A percentile compares a stretch with the other conserved stretches of the same genome.
phyloP scores from a whole-genome alignment of 306 rosid genomes.

The Nissolia schottii region DNA sequence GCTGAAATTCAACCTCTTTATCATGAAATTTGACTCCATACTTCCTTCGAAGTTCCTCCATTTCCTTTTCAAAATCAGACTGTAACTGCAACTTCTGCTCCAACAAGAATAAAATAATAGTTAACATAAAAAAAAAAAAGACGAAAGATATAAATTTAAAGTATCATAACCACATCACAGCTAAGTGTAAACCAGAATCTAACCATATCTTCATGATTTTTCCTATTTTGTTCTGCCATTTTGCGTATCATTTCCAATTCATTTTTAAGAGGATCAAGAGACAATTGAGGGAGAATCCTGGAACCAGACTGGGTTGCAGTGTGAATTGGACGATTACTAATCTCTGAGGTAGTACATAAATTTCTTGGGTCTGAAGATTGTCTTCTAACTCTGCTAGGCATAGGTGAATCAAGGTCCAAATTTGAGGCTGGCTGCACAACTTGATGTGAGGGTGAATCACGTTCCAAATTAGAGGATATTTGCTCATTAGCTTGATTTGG shows the following conservation, averaged over 20 bases:
- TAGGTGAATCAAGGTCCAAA: slow-evolving; percentile 13
- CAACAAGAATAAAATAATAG: slow-evolving; percentile 12
- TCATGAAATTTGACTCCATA: slow-evolving; percentile 48
- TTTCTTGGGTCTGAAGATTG: slow-evolving; percentile 34
- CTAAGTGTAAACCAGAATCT: slow-evolving; percentile 24
- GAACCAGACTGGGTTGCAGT: slow-evolving; percentile 31
- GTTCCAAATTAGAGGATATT: slow-evolving; percentile 14
- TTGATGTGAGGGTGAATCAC: slow-evolving; percentile 14
- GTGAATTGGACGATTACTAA: slow-evolving; percentile 41
- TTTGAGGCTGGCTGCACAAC: slow-evolving; percentile 23
- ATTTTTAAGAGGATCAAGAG: slow-evolving; percentile 52
- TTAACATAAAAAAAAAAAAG: neutral
- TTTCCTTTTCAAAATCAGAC: slow-evolving; percentile 55
- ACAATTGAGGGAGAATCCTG: slow-evolving; percentile 10
- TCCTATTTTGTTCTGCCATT: slow-evolving; percentile 32
- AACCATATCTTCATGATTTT: slow-evolving; percentile 49
- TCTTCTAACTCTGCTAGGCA: slow-evolving; percentile 19
- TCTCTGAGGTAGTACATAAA: slow-evolving; percentile 27
- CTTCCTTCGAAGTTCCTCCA: slow-evolving; percentile 54
- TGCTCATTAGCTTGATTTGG: slow-evolving; percentile 21
- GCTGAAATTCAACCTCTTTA: slow-evolving; percentile 37
- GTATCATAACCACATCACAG: slow-evolving; percentile 1
- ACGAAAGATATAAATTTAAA: neutral
- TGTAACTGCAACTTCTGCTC: slow-evolving; percentile 61
- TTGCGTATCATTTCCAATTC: slow-evolving; percentile 55